Evolutionary conservation across 2,329 filamentous ascomycete genomes (phyloP), one percentile per base, ranked within the genome.

Genomic region (Pseudogymnoascus sp.): DNA sequence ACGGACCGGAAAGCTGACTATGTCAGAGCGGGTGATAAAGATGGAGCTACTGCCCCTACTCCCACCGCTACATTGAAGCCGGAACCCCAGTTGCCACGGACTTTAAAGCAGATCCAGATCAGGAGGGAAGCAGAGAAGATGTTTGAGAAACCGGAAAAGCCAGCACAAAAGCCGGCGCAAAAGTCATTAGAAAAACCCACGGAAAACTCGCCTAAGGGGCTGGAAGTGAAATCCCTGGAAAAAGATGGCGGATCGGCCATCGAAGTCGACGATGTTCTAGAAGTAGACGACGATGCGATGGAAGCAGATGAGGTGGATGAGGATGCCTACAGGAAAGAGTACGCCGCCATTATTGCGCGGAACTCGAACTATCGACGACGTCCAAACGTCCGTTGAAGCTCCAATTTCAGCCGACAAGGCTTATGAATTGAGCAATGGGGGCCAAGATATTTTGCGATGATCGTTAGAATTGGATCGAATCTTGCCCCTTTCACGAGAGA

Each of bases 61-160:
- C 1, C 50, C 50, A 6, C 50, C 28, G 28, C 28, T 56, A 14
- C 46, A 53, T 53, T 56, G 28, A 56, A 56, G 28, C n/a, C 50
- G 10, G 50, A 56, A 21, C 50, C 50, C 16, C 59, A 60, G 34
- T 14, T 11, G 12, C 36, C 59, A 16, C 59, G 59, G 8, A 60
- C 59, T 21, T 25, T 40, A 14, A 60, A 40, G 34, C 36, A 42
- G 11, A 60, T 60, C 18, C 59, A 60, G 18, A 60, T 60, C 38
- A 60, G 59, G 34, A 60, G 25, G 38, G 59, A 60, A 60, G 38
- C 34, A 31, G 59, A 60, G 16, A 42, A 42, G 36, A 40, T 60
- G 59, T 56, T 56, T 56, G 50, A 56, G 28, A 56, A 56, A 56
- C 50, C 50, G 50, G 38, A 40, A 40, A 42, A 42, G 34, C 38